Evolutionary conservation across 1,284 basidiomycete species (phyloP), one percentile per base, ranked within the genome.

Genomic region (Sparassis latifolia): DNA sequence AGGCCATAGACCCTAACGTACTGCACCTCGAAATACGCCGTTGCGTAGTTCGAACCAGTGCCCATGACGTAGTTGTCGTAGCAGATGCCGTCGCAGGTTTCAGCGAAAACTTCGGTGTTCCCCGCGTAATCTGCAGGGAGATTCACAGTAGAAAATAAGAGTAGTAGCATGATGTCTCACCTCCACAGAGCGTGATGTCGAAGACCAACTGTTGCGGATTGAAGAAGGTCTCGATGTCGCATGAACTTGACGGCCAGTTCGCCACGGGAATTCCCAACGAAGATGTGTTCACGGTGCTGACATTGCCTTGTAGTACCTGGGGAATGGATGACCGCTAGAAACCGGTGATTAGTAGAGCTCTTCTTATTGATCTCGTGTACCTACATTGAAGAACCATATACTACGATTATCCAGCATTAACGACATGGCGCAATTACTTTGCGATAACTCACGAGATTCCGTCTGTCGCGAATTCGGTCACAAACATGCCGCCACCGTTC

Each of bases 41-140:
- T 77, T 62, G 79, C 74, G 68, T 84, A 90, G 56, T 73, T 75
- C 29, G 78, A 77, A 35, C 84, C 78, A 51, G 79, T 65, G 33
- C 85, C 82, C 57, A 88, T 72, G 44, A 91, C 89, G 53, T 79
- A 89, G 66, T 87, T 80, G n/a, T 77, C 73, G 69, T 90, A 89
- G 66, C 86, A 87, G 6, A 67, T 65, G 28, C 82, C 82, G 1
- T 71, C 57, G 67, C 89, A 91, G 0, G 86, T 89, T 61, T 80
- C 63, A 10, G 73, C 66, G 64, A 88, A 86, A 35, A 80, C 69
- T 33, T 66, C 58, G 4, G 77, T 38, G n/a, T 69, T 64, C 4
- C 79, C 80, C 27, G 62, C 61, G 44, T 59, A 64, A 49, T 62
- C 62, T 63, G 52, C 9, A 46, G 35, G 30, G 44, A 27, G 39